Evolutionary conservation across 2,329 filamentous ascomycete genomes (phyloP), one percentile per base, ranked within the genome.

Genomic region (Incumbomyces lentus): DNA sequence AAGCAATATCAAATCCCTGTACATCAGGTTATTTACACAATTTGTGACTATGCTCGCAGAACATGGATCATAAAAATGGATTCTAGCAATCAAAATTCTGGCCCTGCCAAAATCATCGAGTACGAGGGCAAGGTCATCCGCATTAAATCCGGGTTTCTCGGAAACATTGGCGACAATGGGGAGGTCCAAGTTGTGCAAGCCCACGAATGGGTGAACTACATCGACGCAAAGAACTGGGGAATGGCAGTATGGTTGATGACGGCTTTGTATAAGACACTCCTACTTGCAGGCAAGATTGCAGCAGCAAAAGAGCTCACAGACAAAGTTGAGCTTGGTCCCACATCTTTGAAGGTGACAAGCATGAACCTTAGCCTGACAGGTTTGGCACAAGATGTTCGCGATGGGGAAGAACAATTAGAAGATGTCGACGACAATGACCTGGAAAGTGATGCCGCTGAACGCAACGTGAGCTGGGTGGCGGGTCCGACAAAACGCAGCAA

Each of bases 201-300:
- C 32, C 68, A 95, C 49, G 85, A 93, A 59, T 96, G 90, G 89
- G 81, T 90, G 61, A 68, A 86, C 48, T 74, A 86, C 47, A 75
- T 90, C 7, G 78, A 84, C 41, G 82, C 77, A 11, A 49, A 52
- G 13, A 74, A 84, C 46, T 89, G 83, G 81, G 70, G 74, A 13
- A 73, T 82, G 48, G 80, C 86, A 17, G 86, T 90, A 57, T 66
- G 70, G 14, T 72, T 79, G 47, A 80, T 86, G 35, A 76, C 78
- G 26, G 74, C 79, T 56, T 75, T 89, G n/a, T 86, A 95, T 67
- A 84, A 84, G 59, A 81, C 82, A 50, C 88, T 95, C 59, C 73
- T 94, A 39, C 75, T 87, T 93, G 77, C 72, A 38, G 67, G 67
- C 11, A 64, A 62, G 47, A 65, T 82, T 38, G 65, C 68, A 29